Conservation (phyloP, 31 red algal genomes). For the Odonthalia washingtoniensis region DNA sequence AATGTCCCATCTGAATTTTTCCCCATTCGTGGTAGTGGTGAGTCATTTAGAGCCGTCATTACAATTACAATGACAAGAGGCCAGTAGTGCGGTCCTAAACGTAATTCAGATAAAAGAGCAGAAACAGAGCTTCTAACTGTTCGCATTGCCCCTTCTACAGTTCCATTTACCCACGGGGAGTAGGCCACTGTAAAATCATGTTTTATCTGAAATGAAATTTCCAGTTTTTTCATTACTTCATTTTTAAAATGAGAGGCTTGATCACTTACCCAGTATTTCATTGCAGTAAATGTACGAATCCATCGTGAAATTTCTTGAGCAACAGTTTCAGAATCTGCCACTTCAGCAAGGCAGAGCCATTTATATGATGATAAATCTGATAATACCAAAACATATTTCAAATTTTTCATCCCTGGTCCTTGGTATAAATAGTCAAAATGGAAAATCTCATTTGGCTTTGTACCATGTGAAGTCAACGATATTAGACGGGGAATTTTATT, state of each 20-base stretch:
- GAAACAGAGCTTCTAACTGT: not conserved
- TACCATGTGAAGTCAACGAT: not conserved
- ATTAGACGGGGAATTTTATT: not conserved
- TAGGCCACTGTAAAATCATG: too few relatives aligned
- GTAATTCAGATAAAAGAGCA: constrained; percentile 18
- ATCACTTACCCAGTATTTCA: too few relatives aligned
- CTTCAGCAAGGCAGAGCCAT: not conserved
- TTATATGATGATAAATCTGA: not conserved
- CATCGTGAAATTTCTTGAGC: not conserved
- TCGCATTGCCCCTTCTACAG: constrained; percentile 15
- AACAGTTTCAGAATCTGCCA: not conserved
- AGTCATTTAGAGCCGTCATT: constrained; percentile 15
- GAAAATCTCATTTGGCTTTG: not conserved
- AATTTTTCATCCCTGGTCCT: not conserved
- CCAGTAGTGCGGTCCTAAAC: constrained; percentile 22
- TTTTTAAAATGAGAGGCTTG: too few relatives aligned
- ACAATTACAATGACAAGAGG: constrained; percentile 20
- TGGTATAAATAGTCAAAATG: not conserved
- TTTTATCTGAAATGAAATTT: too few relatives aligned
- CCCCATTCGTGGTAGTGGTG: constrained; percentile 18
- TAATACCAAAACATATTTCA: not conserved
- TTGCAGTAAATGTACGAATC: too few relatives aligned
- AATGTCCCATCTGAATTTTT: not conserved
- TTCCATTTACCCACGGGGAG: constrained; percentile 1
- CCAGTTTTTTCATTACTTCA: too few relatives aligned